phyloP scores from a whole-genome alignment of 371 early-diverging fungal genomes.

The Entomophthora muscae region DNA sequence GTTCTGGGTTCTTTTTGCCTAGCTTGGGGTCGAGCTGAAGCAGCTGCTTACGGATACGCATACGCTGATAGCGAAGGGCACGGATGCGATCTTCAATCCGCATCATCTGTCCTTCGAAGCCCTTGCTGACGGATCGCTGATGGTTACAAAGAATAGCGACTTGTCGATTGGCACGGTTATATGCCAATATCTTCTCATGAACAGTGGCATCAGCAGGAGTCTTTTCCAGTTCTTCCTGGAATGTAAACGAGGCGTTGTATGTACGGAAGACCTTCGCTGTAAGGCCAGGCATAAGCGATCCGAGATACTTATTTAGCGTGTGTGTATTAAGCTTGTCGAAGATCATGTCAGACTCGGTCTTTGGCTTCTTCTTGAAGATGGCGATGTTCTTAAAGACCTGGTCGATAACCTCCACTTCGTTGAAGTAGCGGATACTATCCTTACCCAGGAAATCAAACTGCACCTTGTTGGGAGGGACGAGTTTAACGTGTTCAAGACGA shows the following conservation, averaged over 20 bases:
- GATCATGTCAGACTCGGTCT: slow-evolving; percentile 46
- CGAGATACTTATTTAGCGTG: slow-evolving; percentile 72
- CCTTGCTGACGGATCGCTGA: slow-evolving; percentile 74
- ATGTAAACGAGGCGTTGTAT: slow-evolving; percentile 86
- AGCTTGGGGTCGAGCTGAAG: slow-evolving; percentile 49
- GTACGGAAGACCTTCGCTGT: slow-evolving; percentile 98
- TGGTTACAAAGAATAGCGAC: slow-evolving; percentile 97
- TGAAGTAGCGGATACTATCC: slow-evolving; percentile 88
- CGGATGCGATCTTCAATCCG: slow-evolving; percentile 58
- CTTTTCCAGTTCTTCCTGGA: slow-evolving; percentile 67
- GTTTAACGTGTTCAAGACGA: slow-evolving; percentile 74
- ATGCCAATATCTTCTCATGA: slow-evolving; percentile 75
- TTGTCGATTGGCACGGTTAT: slow-evolving; percentile 88
- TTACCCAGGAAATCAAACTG: slow-evolving; percentile 95
- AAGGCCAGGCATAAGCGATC: slow-evolving; percentile 70
- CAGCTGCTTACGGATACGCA: slow-evolving; percentile 41
- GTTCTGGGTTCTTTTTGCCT: slow-evolving; percentile 47
- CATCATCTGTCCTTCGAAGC: slow-evolving; percentile 56
- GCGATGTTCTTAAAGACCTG: slow-evolving; percentile 85
- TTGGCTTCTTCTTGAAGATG: slow-evolving; percentile 66
- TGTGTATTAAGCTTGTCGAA: slow-evolving; percentile 79
- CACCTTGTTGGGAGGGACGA: slow-evolving; percentile 56
- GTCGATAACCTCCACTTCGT: slow-evolving; percentile 60
- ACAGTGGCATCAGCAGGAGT: slow-evolving; percentile 48
- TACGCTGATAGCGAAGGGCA: slow-evolving; percentile 66